Percentiles rank a stretch among this genome's conserved stretches.
Evolutionary conservation across 2,329 filamentous ascomycete species (phyloP).

Genomic region (Ascochyta lentis): DNA sequence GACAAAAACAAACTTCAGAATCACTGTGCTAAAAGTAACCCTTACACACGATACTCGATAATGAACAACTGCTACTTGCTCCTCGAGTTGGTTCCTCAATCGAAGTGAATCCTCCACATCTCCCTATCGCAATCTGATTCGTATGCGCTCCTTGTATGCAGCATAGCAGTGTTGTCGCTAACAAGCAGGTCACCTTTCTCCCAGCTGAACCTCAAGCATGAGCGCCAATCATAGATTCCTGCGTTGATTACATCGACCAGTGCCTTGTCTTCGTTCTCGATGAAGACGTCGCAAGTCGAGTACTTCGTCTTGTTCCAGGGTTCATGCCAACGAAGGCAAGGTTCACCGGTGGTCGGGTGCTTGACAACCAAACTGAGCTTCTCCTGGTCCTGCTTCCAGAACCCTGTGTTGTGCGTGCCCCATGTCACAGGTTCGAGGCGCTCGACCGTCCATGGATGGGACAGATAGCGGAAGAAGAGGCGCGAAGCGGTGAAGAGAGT

Average conservation of each 20-base stretch:
- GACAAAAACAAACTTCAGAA: background rate
- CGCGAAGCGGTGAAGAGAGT: constrained; percentile 63
- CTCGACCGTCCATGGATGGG: constrained; percentile 46
- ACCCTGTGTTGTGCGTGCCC: constrained; percentile 16
- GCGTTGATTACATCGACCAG: constrained; percentile 51
- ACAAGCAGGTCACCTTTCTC: constrained; percentile 62
- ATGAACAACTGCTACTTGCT: background rate
- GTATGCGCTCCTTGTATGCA: constrained; percentile 59
- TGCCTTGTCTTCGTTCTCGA: constrained; percentile 52
- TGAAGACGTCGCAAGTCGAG: constrained; percentile 54
- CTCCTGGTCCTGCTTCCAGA: constrained; percentile 50
- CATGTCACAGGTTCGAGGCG: constrained; percentile 50
- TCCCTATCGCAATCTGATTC: constrained; percentile 46
- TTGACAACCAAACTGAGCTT: constrained; percentile 54
- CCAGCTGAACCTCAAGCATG: constrained; percentile 61
- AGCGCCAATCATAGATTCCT: constrained; percentile 58
- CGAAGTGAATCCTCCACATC: constrained; percentile 60
- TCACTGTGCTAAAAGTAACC: too few species aligned
- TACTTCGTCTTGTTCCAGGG: constrained; percentile 63
- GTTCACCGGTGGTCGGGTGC: constrained; percentile 55
- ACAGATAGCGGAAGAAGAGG: constrained; percentile 58
- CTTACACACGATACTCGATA: background rate
- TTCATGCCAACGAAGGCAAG: constrained; percentile 63
- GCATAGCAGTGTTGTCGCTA: constrained; percentile 57
- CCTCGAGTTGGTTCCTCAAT: constrained; percentile 33